Conservation (phyloP, 495 filamentous ascomycete genomes). For the Annulohypoxylon stygium region DNA sequence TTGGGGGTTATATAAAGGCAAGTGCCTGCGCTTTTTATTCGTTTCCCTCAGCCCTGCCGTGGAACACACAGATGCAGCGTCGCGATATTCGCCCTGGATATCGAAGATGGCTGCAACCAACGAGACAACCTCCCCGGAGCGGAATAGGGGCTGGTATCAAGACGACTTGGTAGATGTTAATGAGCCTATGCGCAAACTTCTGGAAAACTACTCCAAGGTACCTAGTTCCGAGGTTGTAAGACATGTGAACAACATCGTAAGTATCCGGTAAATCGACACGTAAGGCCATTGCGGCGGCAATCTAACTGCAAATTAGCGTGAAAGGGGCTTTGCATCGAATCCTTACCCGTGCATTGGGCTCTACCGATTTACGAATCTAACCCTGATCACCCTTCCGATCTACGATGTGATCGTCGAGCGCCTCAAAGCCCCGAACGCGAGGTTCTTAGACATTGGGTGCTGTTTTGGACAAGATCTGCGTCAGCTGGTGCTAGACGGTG, state of each 20-base stretch:
- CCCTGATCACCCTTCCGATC: conserved; percentile 26
- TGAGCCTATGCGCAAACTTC: conserved; percentile 38
- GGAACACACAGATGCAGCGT: background rate
- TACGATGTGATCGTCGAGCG: conserved; percentile 40
- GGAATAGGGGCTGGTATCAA: conserved; percentile 33
- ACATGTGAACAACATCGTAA: conserved; percentile 46
- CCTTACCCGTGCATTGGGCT: conserved; percentile 58
- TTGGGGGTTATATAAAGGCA: background rate
- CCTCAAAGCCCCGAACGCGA: conserved; percentile 22
- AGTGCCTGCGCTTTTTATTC: background rate
- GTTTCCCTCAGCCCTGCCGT: background rate
- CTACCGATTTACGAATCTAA: conserved; percentile 52
- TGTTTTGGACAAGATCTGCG: conserved; percentile 64
- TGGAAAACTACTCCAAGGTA: conserved; percentile 48
- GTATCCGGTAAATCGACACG: background rate
- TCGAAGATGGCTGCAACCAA: conserved; percentile 26
- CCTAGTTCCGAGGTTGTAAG: conserved; percentile 44
- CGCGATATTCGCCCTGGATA: background rate
- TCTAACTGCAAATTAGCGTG: conserved; percentile 44
- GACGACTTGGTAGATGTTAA: conserved; percentile 41
- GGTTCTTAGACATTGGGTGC: conserved; percentile 62
- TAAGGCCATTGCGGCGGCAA: background rate
- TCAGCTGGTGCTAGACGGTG: conserved; percentile 58
- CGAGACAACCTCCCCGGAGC: conserved; percentile 13
- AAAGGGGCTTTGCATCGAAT: conserved; percentile 50